Evolutionary conservation across 2,329 filamentous ascomycete species (phyloP), one percentile per base, ranked within the genome.

Genomic region (Orbilia quercus): DNA sequence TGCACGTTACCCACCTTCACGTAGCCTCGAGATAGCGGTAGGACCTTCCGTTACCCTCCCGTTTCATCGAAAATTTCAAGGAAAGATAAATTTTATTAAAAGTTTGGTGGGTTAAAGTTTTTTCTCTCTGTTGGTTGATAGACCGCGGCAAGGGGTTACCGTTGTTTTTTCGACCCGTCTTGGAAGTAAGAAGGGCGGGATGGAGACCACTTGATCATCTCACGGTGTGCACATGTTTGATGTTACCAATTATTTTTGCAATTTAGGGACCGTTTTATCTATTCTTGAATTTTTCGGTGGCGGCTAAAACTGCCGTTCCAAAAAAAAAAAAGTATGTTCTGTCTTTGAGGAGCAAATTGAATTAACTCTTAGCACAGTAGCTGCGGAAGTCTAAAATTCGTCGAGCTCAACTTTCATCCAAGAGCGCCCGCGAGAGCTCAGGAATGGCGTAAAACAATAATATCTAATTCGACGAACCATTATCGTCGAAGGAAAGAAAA

Each of bases 241-340:
- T 18, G 48, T 36, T 22, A 31, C 42, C 28, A n/a, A n/a, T 53
- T 42, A 11, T 22, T 28, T 44, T 45, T 45, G 16, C 34, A 31
- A 34, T 42, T 45, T 62, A 25, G 25, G 14, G 28, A 36, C 28
- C 57, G 20, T 51, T 53, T 44, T 63, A 57, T 57, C 23, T 44
- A 28, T 63, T 42, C 18, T 38, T 23, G 44, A 54, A 54, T 14
- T 20, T 23, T 11, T 12, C 12, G 18, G 31, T 7, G 23, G 51
- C 53, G 63, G 53, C 63, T 67, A 67, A 67, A 67, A 44, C 34
- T 67, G 44, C 63, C 44, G 1, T 40, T n/a, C n/a, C n/a, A n/a
- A n/a, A n/a, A n/a, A n/a, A 6, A 7, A 9, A 31, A 42, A 42
- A 3, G 11, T 42, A 5, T n/a, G 16, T 42, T 18, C 14, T 14